Conservation (phyloP, 1,284 basidiomycete species). For the Rhodotorula mucilaginosa region DNA sequence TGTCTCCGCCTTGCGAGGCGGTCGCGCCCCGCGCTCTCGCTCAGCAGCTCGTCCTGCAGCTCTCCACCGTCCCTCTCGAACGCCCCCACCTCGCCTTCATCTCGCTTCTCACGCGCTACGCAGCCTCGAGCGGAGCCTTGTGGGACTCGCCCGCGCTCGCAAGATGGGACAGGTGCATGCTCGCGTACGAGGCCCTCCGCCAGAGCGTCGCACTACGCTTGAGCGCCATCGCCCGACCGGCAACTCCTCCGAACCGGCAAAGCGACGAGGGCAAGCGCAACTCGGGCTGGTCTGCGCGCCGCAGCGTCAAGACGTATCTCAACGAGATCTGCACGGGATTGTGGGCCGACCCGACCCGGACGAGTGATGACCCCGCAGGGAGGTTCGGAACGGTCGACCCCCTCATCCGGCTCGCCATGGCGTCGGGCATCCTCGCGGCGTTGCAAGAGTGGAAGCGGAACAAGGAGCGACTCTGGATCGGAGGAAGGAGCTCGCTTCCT, state of each 20-base stretch:
- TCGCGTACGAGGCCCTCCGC: slow-evolving; percentile 24
- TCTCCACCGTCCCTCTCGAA: slow-evolving; percentile 24
- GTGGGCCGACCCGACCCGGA: slow-evolving; percentile 1
- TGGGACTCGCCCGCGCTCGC: slow-evolving; percentile 2
- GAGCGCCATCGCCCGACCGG: slow-evolving; percentile 16
- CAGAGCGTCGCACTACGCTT: slow-evolving; percentile 32
- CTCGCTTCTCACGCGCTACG: slow-evolving; percentile 20
- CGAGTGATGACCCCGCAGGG: not conserved
- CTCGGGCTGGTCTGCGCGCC: slow-evolving; percentile 29
- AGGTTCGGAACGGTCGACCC: slow-evolving; percentile 15
- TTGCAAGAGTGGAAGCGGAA: slow-evolving; percentile 38
- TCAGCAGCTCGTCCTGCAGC: slow-evolving; percentile 25
- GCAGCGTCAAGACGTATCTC: slow-evolving; percentile 19
- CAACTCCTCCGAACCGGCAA: not conserved
- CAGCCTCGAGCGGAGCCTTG: slow-evolving; percentile 21
- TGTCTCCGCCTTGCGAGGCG: slow-evolving; percentile 15
- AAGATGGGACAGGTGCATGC: not conserved
- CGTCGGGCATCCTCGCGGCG: slow-evolving; percentile 26
- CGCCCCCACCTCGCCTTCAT: slow-evolving; percentile 21
- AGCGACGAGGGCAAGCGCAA: slow-evolving; percentile 3
- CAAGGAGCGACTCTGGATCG: slow-evolving; percentile 33
- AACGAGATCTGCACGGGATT: slow-evolving; percentile 15
- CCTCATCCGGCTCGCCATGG: slow-evolving; percentile 22
- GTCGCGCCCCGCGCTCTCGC: slow-evolving; percentile 1
- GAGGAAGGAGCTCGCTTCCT: slow-evolving; percentile 22